Conservation (phyloP, 1,284 basidiomycete species). For the Cryptococcus neoformans region DNA sequence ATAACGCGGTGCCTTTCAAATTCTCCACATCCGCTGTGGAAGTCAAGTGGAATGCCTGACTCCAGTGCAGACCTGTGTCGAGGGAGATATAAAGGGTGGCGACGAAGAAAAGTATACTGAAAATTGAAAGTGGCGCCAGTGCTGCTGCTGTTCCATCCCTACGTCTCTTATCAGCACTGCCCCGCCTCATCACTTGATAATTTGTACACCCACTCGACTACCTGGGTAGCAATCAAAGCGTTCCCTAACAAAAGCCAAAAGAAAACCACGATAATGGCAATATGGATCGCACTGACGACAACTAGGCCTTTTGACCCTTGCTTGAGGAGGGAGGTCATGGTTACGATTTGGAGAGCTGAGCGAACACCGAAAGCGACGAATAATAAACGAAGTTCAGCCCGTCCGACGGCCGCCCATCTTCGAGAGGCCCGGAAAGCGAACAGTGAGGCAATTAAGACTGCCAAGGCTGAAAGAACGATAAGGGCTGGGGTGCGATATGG, state of each 20-base stretch:
- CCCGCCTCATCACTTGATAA: neutral
- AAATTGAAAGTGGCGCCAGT: constrained; percentile 53
- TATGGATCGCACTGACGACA: constrained; percentile 68
- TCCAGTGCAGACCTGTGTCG: constrained; percentile 67
- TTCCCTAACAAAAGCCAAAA: constrained; percentile 78
- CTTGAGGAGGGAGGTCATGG: constrained; percentile 68
- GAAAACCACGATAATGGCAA: constrained; percentile 62
- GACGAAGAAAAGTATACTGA: constrained; percentile 62
- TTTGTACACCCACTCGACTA: constrained; percentile 49
- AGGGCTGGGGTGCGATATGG: constrained; percentile 23
- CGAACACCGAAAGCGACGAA: constrained; percentile 61
- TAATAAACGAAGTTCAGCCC: constrained; percentile 37
- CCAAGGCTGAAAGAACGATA: constrained; percentile 36
- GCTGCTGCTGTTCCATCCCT: constrained; percentile 64
- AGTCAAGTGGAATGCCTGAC: constrained; percentile 54
- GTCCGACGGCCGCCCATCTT: constrained; percentile 42
- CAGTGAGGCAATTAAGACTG: constrained; percentile 23
- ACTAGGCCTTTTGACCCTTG: constrained; percentile 66
- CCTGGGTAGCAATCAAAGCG: constrained; percentile 72
- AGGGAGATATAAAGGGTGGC: constrained; percentile 72
- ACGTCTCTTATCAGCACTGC: neutral
- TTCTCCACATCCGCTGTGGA: constrained; percentile 43
- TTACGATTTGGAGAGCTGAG: constrained; percentile 70
- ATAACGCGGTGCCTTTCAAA: constrained; percentile 65
- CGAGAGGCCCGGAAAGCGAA: constrained; percentile 23